phyloP scores from a whole-genome alignment of 208 protist species.

The Endotrypanum monterogeii region DNA sequence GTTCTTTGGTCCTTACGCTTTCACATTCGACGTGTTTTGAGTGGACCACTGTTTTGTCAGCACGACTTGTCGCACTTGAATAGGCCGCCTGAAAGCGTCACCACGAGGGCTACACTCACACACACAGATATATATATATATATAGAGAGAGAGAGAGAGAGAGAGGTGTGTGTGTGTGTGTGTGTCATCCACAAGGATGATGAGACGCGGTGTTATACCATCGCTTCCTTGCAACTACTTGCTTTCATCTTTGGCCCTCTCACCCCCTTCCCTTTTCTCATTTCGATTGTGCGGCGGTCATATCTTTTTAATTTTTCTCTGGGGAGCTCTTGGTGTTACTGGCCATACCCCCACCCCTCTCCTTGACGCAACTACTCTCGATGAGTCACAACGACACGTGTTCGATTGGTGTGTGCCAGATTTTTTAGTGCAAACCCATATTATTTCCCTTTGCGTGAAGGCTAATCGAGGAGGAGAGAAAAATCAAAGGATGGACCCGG shows the following conservation, averaged over 20 bases:
- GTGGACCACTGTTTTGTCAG: no score
- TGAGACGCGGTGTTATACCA: neutral
- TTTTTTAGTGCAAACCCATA: neutral
- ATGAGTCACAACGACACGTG: neutral
- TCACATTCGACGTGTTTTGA: no score
- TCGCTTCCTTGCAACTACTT: neutral
- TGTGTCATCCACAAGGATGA: neutral
- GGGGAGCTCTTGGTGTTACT: neutral
- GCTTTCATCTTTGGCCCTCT: neutral
- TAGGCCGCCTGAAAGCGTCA: no score
- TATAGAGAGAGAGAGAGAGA: no score
- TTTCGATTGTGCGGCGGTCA: neutral
- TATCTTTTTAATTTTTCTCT: neutral
- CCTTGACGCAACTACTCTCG: neutral
- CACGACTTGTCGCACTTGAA: no score
- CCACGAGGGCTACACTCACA: no score
- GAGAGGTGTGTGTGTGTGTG: slow-evolving; percentile 1
- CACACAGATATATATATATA: no score
- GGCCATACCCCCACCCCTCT: neutral
- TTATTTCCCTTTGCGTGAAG: neutral
- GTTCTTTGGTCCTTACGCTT: no score
- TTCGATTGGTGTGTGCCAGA: neutral
- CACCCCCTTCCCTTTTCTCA: neutral
- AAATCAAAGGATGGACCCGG: slow-evolving; percentile 85
- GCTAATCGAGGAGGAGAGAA: neutral